phyloP scores from a whole-genome alignment of 768 basidiomycete genomes.

The Russula griseocarnosa region DNA sequence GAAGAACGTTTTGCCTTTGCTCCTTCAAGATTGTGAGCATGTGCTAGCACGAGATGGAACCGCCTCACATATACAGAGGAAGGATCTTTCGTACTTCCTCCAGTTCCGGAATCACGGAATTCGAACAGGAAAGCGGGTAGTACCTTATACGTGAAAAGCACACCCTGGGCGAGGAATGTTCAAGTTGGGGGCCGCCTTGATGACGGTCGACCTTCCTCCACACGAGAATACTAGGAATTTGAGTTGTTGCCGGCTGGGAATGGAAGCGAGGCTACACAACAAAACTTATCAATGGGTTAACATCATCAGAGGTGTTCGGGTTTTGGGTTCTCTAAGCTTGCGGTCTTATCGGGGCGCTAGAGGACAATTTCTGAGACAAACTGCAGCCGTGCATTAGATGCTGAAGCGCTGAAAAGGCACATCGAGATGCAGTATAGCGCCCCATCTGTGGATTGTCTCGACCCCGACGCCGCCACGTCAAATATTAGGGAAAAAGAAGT shows the following conservation, averaged over 20 bases:
- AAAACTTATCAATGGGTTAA: constrained; percentile 3
- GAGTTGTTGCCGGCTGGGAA: not conserved
- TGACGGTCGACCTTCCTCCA: constrained; percentile 4
- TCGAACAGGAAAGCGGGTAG: constrained; percentile 2
- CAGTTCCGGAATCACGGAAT: constrained; percentile 7
- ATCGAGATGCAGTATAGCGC: not conserved
- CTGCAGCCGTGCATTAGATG: not conserved
- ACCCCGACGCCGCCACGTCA: constrained; percentile 16
- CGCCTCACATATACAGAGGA: not conserved
- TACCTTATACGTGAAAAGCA: constrained; percentile 10
- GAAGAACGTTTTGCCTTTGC: not conserved
- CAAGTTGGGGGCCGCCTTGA: not conserved
- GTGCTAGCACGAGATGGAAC: constrained; percentile 13
- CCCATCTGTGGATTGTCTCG: not conserved
- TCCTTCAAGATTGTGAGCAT: constrained; percentile 15
- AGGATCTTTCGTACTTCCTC: not conserved
- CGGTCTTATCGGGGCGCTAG: constrained; percentile 11
- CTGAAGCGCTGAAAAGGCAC: not conserved
- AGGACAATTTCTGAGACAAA: constrained; percentile 4
- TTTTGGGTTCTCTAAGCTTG: constrained; percentile 6
- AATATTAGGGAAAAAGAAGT: constrained; percentile 7
- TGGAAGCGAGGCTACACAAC: not conserved
- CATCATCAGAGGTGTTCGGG: constrained; percentile 3
- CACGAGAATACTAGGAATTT: constrained; percentile 3
- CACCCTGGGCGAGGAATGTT: constrained; percentile 4